Conservation (phyloP, 306 rosid genomes). For the Quercus cerris region DNA sequence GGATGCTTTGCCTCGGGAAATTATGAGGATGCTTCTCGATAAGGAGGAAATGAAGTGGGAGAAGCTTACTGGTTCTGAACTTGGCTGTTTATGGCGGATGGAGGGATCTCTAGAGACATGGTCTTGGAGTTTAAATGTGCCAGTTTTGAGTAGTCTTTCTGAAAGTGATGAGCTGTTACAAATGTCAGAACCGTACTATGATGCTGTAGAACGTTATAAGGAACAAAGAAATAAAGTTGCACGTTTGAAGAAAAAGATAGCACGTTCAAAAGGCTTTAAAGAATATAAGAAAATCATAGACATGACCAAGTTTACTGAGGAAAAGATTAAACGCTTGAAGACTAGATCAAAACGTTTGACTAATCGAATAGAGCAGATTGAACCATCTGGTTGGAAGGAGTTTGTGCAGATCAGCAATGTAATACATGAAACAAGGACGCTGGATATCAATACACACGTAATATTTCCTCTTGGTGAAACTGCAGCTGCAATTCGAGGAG, state of each 20-base stretch:
- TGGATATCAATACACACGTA: constrained; percentile 64
- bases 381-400: constrained; percentile 99
- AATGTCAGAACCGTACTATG: constrained; percentile 48
- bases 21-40: constrained; percentile 76
- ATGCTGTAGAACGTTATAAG: constrained; percentile 59
- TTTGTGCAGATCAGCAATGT: constrained; percentile 91
- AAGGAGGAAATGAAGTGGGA: constrained; percentile 88
- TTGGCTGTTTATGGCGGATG: constrained; percentile 74
- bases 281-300: constrained; percentile 78
- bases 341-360: constrained; percentile 68
- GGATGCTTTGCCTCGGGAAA: constrained; percentile 84
- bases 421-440: constrained; percentile 79
- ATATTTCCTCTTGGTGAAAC: constrained; percentile 92
- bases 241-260: constrained; percentile 78
- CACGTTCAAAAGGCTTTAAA: constrained; percentile 77
- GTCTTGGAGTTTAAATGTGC: constrained; percentile 98
- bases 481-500: constrained; percentile 92
- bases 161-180: constrained; percentile 75
- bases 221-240: constrained; percentile 86
- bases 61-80: constrained; percentile 72
- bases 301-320: constrained; percentile 52
- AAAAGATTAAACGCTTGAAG: constrained; percentile 78
- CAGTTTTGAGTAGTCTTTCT: constrained; percentile 83
- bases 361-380: constrained; percentile 83
- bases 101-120: constrained; percentile 95